These are phyloP conservation scores for Cystobasidiopsis lactophilus DNA, from an alignment of 768 basidiomycete species.

Conservation along the genomic window DNA sequence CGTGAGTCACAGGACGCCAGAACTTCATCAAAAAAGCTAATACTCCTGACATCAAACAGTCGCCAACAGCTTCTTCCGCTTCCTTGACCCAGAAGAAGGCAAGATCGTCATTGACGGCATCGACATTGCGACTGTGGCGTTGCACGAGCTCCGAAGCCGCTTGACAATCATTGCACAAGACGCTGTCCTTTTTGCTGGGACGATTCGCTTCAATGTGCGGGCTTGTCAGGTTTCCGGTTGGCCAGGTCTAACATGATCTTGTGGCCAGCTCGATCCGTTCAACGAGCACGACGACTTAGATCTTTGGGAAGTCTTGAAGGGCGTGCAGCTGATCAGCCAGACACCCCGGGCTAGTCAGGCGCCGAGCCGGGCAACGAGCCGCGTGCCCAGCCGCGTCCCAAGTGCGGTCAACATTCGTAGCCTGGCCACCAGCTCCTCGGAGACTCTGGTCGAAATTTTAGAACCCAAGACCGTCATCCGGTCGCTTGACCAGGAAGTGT, in stretches of 20 bases:
- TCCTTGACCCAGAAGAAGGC: constrained; percentile 26
- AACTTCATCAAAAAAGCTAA: not conserved
- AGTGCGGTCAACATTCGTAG: no score
- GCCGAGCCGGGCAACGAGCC: constrained; percentile 3
- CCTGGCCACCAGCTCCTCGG: no score
- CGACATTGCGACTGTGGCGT: constrained; percentile 24
- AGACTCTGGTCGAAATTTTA: no score
- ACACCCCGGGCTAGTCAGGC: constrained; percentile 1
- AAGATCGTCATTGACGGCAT: constrained; percentile 25
- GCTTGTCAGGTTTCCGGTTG: constrained; percentile 25
- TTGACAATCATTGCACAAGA: constrained; percentile 41
- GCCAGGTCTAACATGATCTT: no score
- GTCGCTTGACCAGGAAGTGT: not conserved
- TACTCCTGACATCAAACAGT: not conserved
- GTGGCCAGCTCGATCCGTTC: constrained; percentile 9
- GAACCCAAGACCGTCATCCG: not conserved
- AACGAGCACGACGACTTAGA: not conserved
- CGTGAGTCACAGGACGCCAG: constrained; percentile 18
- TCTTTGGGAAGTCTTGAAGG: constrained; percentile 19
- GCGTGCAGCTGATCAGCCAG: constrained; percentile 18
- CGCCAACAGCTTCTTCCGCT: constrained; percentile 28
- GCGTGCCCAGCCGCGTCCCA: not conserved
- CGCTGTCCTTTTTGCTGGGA: constrained; percentile 50
- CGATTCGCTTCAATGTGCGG: constrained; percentile 48
- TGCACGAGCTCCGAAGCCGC: constrained; percentile 41